Evolutionary conservation across 2,329 filamentous ascomycete genomes (phyloP).

Genomic region (Epichloe brachyelytri): DNA sequence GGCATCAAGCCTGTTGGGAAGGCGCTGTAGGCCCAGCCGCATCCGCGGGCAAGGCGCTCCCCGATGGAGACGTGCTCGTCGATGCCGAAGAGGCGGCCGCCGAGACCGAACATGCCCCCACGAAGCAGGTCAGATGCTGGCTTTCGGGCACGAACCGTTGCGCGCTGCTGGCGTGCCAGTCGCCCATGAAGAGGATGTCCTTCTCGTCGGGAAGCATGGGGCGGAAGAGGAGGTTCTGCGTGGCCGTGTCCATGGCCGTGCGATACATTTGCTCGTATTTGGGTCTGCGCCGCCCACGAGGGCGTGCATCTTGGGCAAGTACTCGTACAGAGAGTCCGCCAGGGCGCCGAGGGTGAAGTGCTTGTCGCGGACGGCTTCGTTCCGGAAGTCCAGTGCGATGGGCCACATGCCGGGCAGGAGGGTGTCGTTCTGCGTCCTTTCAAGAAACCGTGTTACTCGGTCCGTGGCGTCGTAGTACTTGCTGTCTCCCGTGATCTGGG

Average conservation of each 20-base stretch:
- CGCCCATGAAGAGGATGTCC: constrained; percentile 41
- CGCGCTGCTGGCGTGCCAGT: constrained; percentile 15
- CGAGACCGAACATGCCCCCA: constrained; percentile 55
- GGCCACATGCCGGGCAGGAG: constrained; percentile 71
- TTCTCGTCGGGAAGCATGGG: constrained; percentile 49
- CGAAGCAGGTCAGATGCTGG: constrained; percentile 42
- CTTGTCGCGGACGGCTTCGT: constrained; percentile 37
- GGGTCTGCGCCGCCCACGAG: constrained; percentile 49
- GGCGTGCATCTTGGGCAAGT: constrained; percentile 49
- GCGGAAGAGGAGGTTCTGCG: constrained; percentile 53
- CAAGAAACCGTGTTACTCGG: constrained; percentile 58
- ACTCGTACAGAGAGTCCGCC: constrained; percentile 48
- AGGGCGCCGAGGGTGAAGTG: constrained; percentile 39
- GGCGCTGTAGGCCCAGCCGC: constrained; percentile 42
- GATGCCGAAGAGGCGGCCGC: constrained; percentile 43
- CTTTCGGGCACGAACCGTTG: constrained; percentile 16
- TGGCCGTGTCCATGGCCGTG: constrained; percentile 46
- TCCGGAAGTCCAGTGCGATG: constrained; percentile 41
- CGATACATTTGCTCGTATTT: constrained; percentile 56
- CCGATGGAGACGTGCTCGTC: constrained; percentile 35
- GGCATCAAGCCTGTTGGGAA: constrained; percentile 47
- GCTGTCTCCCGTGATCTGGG: constrained; percentile 56
- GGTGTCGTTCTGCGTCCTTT: constrained; percentile 53
- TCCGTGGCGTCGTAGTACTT: constrained; percentile 71
- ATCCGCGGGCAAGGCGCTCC: constrained; percentile 38